These are phyloP conservation scores for Macadamia tetraphylla DNA, from an alignment of 164 flowering plant genomes.

Conservation along the genomic window DNA sequence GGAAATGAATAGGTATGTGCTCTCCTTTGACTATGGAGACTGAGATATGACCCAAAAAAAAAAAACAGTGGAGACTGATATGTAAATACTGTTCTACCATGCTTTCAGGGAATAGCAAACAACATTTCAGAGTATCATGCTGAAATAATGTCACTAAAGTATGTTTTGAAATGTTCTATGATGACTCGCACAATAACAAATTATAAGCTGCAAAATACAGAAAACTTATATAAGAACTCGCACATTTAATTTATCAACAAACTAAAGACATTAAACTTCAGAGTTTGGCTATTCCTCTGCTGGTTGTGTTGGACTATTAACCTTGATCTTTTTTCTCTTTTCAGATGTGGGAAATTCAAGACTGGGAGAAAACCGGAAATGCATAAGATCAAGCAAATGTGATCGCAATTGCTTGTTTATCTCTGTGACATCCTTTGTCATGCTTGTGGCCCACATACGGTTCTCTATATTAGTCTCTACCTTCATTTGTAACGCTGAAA, in stretches of 20 bases:
- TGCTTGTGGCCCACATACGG: constrained; percentile 41
- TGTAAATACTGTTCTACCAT: no score
- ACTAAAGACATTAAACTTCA: no score
- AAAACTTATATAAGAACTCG: background rate
- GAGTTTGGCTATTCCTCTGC: constrained; percentile 7
- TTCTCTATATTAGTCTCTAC: constrained; percentile 33
- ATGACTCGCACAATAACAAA: background rate
- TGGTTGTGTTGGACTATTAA: constrained; percentile 6
- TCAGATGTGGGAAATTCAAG: constrained; percentile 5
- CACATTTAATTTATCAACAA: no score
- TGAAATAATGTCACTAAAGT: background rate
- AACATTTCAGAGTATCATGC: background rate
- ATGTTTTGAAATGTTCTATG: no score
- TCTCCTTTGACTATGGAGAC: no score
- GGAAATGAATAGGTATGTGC: no score
- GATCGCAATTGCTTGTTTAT: constrained; percentile 50
- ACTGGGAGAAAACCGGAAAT: constrained; percentile 22
- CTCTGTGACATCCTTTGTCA: constrained; percentile 48
- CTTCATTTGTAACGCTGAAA: constrained; percentile 42
- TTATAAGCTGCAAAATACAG: background rate
- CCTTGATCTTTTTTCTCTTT: constrained; percentile 26
- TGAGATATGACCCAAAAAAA: no score
- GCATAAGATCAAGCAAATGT: constrained; percentile 37
- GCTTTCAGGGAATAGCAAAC: no score
- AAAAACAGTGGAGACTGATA: no score